phyloP scores from a whole-genome alignment of 345 rosid genomes.

The Luvunga scandens region DNA sequence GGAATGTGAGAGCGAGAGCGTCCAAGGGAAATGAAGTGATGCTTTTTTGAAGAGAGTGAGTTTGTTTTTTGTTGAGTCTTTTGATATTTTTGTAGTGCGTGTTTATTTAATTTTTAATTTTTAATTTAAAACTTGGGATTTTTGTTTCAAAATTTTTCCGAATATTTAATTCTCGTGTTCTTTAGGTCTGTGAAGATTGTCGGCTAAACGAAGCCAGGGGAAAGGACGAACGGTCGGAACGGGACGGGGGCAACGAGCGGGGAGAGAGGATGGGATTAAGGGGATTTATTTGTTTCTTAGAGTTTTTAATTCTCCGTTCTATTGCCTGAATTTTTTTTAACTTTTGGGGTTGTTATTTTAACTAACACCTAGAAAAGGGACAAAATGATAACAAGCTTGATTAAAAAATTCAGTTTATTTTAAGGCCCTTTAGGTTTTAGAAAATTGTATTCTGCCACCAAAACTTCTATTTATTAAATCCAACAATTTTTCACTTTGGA shows the following conservation, averaged over 20 bases:
- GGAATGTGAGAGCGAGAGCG: neutral
- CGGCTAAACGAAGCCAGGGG: slow-evolving; percentile 21
- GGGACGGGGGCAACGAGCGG: slow-evolving; percentile 17
- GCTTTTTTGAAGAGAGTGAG: slow-evolving; percentile 21
- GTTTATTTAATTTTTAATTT: neutral
- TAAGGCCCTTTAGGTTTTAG: neutral
- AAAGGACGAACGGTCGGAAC: slow-evolving; percentile 18
- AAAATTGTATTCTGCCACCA: neutral
- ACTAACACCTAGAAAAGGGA: slow-evolving; percentile 17
- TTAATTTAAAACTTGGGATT: neutral
- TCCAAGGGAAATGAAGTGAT: slow-evolving; percentile 14
- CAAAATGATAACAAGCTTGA: slow-evolving; percentile 10
- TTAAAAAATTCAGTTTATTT: neutral
- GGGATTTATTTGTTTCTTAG: slow-evolving; percentile 8
- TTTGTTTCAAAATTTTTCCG: neutral
- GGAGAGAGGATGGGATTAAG: neutral
- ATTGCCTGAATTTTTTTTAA: too few species aligned
- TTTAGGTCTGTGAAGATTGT: slow-evolving; percentile 27
- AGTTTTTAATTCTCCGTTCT: neutral
- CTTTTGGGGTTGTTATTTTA: slow-evolving; percentile 12
- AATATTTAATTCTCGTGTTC: slow-evolving; percentile 18
- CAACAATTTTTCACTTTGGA: too few species aligned
- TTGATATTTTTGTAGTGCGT: slow-evolving; percentile 13
- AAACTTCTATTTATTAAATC: neutral
- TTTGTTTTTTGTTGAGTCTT: slow-evolving; percentile 3